Evolutionary conservation across 257 asterid species (phyloP).

Genomic region (Paulownia fortunei): DNA sequence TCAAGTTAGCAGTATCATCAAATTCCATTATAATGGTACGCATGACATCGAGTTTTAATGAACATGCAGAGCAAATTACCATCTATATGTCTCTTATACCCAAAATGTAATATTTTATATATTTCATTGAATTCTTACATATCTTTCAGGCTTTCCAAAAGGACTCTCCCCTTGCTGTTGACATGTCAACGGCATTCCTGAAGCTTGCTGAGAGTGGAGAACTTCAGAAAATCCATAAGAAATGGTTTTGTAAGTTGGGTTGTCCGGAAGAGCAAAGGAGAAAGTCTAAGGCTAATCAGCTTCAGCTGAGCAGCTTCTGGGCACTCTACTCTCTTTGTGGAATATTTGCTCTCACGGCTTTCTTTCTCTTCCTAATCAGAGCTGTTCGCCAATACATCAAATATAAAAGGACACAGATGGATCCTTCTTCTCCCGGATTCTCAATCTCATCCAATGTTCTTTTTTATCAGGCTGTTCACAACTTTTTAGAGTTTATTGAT

Average conservation of each 20-base stretch:
- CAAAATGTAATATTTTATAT: too few relatives aligned
- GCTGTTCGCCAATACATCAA: conserved; percentile 34
- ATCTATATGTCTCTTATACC: too few relatives aligned
- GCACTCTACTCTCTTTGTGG: conserved; percentile 40
- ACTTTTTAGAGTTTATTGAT: conserved; percentile 31
- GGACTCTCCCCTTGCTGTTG: conserved; percentile 67
- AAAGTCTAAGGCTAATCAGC: conserved; percentile 48
- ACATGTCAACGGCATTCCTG: conserved; percentile 61
- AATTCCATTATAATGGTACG: not conserved
- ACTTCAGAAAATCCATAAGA: conserved; percentile 60
- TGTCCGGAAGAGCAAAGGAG: conserved; percentile 42
- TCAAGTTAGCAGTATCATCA: not conserved
- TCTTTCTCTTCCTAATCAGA: conserved; percentile 34
- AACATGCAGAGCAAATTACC: too few relatives aligned
- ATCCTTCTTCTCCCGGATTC: conserved; percentile 18
- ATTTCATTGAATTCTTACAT: not conserved
- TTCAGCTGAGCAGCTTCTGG: conserved; percentile 62
- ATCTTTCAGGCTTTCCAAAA: conserved; percentile 63
- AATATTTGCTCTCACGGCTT: not conserved
- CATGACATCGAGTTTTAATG: too few relatives aligned
- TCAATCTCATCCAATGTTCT: conserved; percentile 13
- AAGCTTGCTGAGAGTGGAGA: conserved; percentile 58
- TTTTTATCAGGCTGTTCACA: conserved; percentile 24
- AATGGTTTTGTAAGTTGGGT: conserved; percentile 53
- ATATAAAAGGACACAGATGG: conserved; percentile 25